These are phyloP conservation scores for Lentinula raphanica DNA, from an alignment of 768 basidiomycete species.

Conservation along the genomic window DNA sequence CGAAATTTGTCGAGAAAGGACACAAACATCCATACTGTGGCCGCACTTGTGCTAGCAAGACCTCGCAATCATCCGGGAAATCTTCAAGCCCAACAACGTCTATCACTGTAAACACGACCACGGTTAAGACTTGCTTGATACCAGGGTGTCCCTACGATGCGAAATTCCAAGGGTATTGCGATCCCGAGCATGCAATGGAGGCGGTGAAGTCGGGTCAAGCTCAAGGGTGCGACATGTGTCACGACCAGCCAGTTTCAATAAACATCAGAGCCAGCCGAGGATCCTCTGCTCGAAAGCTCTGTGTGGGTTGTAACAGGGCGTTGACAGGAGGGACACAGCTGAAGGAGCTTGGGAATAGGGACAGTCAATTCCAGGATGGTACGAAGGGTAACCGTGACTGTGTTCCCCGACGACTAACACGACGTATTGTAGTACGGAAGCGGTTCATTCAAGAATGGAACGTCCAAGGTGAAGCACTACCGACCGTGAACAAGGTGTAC, in stretches of 20 bases:
- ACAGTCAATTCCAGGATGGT: neutral
- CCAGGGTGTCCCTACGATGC: neutral
- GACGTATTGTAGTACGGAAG: neutral
- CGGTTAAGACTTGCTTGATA: neutral
- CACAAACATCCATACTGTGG: conserved; percentile 30
- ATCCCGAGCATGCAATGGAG: neutral
- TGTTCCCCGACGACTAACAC: neutral
- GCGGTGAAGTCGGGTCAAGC: neutral
- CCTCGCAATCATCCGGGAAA: neutral
- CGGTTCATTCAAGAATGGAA: conserved; percentile 2
- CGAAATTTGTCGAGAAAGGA: conserved; percentile 31
- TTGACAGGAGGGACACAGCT: conserved; percentile 15
- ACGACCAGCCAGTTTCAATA: conserved; percentile 9
- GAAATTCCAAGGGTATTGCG: neutral
- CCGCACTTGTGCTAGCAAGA: conserved; percentile 31
- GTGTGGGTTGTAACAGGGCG: conserved; percentile 28
- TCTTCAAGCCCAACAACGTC: neutral
- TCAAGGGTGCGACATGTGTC: conserved; percentile 26
- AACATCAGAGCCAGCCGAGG: conserved; percentile 8
- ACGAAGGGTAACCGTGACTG: neutral
- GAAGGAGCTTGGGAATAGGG: neutral
- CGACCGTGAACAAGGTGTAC: conserved; percentile 4
- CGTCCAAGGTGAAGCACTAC: neutral
- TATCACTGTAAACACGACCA: neutral
- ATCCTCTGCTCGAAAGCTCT: conserved; percentile 18